Conservation (phyloP, 495 filamentous ascomycete genomes). For the Talaromyces wortmannii region DNA sequence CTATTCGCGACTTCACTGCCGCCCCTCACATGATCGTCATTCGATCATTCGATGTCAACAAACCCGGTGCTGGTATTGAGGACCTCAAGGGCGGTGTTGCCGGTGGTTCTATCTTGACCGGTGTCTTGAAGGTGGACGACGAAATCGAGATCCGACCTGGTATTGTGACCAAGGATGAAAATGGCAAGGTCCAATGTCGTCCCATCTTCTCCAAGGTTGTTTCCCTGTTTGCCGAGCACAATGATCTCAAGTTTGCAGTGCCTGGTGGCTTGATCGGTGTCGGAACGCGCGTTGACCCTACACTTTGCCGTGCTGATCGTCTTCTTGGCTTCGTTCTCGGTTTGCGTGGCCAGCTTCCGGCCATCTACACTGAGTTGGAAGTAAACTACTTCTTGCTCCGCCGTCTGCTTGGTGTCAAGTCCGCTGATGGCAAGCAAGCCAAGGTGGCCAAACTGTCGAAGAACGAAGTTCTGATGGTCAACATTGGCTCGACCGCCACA, state of each 20-base stretch:
- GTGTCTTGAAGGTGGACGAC: constrained; percentile 90
- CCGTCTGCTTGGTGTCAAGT: constrained; percentile 91
- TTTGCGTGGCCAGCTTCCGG: constrained; percentile 81
- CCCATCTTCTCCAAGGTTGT: constrained; percentile 95
- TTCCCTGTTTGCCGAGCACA: constrained; percentile 92
- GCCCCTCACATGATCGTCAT: constrained; percentile 98
- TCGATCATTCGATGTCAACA: constrained; percentile 98
- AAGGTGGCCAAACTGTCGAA: constrained; percentile 97
- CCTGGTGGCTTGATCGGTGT: constrained; percentile 96
- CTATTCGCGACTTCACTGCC: constrained; percentile 77
- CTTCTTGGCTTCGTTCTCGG: constrained; percentile 97
- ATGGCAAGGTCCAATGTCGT: constrained; percentile 89
- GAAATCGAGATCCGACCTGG: constrained; percentile 98
- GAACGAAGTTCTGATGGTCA: constrained; percentile 98
- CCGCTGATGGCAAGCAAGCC: constrained; percentile 95
- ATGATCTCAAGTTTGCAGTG: constrained; percentile 95
- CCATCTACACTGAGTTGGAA: constrained; percentile 95
- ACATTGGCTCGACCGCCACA: constrained; percentile 95
- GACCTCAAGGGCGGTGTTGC: constrained; percentile 98
- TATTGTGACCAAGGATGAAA: constrained; percentile 88
- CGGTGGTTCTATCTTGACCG: constrained; percentile 91
- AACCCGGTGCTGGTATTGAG: constrained; percentile 98
- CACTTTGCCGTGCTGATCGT: constrained; percentile 96
- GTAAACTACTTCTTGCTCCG: constrained; percentile 98
- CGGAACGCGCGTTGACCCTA: constrained; percentile 93